Evolutionary conservation across 768 basidiomycete genomes (phyloP).

Genomic region (Podaxis rugospora): DNA sequence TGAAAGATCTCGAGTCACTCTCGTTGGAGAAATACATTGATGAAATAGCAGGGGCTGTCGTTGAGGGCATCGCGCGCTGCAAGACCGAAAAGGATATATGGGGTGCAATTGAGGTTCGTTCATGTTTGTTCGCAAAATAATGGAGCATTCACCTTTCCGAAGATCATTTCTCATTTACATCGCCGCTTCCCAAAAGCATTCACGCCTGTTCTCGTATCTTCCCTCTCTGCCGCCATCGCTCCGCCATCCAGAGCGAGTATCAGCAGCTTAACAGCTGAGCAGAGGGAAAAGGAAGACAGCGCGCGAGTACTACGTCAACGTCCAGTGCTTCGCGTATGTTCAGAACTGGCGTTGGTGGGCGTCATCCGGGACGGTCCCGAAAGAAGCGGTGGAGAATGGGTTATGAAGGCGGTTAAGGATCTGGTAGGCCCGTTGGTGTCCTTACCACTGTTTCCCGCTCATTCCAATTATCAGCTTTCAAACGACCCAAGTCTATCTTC

Average conservation of each 20-base stretch:
- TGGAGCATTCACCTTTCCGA: slow-evolving; percentile 7
- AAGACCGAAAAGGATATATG: slow-evolving; percentile 92
- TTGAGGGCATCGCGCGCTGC: slow-evolving; percentile 83
- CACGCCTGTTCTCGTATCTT: slow-evolving; percentile 63
- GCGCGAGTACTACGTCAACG: slow-evolving; percentile 77
- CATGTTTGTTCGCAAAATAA: neutral
- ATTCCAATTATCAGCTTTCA: slow-evolving; percentile 53
- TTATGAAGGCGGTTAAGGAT: slow-evolving; percentile 84
- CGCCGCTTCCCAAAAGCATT: slow-evolving; percentile 80
- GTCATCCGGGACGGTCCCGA: slow-evolving; percentile 70
- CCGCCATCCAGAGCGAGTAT: slow-evolving; percentile 56
- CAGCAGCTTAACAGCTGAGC: slow-evolving; percentile 61
- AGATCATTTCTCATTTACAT: slow-evolving; percentile 90
- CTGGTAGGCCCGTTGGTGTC: slow-evolving; percentile 49
- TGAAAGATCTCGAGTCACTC: slow-evolving; percentile 89
- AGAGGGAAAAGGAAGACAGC: slow-evolving; percentile 90
- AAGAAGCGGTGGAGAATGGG: slow-evolving; percentile 79
- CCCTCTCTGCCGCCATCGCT: slow-evolving; percentile 53
- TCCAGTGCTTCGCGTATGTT: slow-evolving; percentile 79
- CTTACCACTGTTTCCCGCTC: slow-evolving; percentile 8
- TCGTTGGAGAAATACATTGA: slow-evolving; percentile 95
- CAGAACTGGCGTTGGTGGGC: slow-evolving; percentile 87
- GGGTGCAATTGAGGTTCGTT: slow-evolving; percentile 84
- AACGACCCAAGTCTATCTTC: slow-evolving; percentile 86
- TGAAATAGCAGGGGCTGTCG: slow-evolving; percentile 82